Percentiles rank a stretch among this genome's conserved stretches.
Conservation (phyloP, 805 yeast genomes). For the Myxozyma geophila region DNA sequence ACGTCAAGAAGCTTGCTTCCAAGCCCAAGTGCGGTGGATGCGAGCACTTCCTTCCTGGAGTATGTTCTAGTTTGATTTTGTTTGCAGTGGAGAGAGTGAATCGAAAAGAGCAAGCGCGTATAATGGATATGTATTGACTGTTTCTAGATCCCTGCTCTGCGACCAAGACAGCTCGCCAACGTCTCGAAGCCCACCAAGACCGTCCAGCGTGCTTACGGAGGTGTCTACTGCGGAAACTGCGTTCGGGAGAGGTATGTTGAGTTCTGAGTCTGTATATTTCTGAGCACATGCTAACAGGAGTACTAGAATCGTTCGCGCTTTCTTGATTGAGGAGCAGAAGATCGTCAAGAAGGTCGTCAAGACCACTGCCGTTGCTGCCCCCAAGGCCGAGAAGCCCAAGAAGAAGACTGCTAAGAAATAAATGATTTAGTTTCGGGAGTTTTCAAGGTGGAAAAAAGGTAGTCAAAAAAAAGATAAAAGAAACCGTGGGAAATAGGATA, state of each 20-base stretch:
- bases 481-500: conserved; percentile 1
- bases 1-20: conserved; percentile 79
- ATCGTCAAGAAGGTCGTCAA: conserved; percentile 98
- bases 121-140: neutral
- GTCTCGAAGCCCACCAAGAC: conserved; percentile 96
- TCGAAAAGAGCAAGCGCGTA: no score
- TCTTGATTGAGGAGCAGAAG: conserved; percentile 99
- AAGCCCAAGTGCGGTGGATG: conserved; percentile 66
- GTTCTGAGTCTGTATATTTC: neutral
- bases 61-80: conserved; percentile 16
- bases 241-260: conserved; percentile 71
- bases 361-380: conserved; percentile 85
- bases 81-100: no score
- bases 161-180: conserved; percentile 98
- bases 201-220: conserved; percentile 99
- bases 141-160: conserved; percentile 69
- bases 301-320: conserved; percentile 93
- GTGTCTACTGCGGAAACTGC: conserved; percentile 95
- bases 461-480: neutral
- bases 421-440: neutral
- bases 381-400: conserved; percentile 57
- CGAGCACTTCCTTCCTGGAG: conserved; percentile 75
- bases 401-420: conserved; percentile 38
- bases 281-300: neutral
- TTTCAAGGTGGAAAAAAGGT: neutral